Percentiles rank a stretch among this genome's conserved stretches.
These are phyloP conservation scores for Serendipita sp. DNA, from an alignment of 768 basidiomycete genomes.

Conservation along the genomic window DNA sequence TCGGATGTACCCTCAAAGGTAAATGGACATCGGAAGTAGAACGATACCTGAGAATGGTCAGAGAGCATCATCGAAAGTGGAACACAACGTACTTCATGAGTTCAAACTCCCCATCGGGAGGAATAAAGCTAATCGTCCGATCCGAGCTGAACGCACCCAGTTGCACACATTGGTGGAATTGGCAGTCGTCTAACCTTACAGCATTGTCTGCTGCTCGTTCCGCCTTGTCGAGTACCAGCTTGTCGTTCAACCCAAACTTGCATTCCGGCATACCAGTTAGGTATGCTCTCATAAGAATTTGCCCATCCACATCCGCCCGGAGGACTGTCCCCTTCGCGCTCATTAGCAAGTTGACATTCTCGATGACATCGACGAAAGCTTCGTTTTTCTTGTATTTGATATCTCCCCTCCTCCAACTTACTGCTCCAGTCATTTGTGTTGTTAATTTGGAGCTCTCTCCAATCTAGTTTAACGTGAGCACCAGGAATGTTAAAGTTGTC, in stretches of 20 bases:
- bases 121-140: slow-evolving; percentile 90
- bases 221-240: slow-evolving; percentile 87
- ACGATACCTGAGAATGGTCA: slow-evolving; percentile 51
- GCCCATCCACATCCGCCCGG: slow-evolving; percentile 94
- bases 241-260: slow-evolving; percentile 97
- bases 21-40: slow-evolving; percentile 93
- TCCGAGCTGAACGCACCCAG: slow-evolving; percentile 87
- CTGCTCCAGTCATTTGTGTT: slow-evolving; percentile 89
- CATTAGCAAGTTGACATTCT: slow-evolving; percentile 92
- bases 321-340: slow-evolving; percentile 87
- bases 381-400: slow-evolving; percentile 99
- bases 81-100: slow-evolving; percentile 62
- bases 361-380: slow-evolving; percentile 98
- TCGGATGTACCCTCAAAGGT: slow-evolving; percentile 76
- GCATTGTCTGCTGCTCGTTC: slow-evolving; percentile 34
- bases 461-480: slow-evolving; percentile 25
- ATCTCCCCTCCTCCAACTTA: slow-evolving; percentile 87
- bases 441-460: slow-evolving; percentile 98
- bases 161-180: slow-evolving; percentile 96
- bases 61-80: neutral
- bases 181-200: slow-evolving; percentile 94
- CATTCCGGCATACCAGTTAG: slow-evolving; percentile 94
- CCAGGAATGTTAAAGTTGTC: neutral
- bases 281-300: slow-evolving; percentile 96
- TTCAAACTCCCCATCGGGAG: slow-evolving; percentile 98